Base-by-base conservation (phyloP, 2,329 filamentous ascomycete species). In the Clarireedia sp. region DNA sequence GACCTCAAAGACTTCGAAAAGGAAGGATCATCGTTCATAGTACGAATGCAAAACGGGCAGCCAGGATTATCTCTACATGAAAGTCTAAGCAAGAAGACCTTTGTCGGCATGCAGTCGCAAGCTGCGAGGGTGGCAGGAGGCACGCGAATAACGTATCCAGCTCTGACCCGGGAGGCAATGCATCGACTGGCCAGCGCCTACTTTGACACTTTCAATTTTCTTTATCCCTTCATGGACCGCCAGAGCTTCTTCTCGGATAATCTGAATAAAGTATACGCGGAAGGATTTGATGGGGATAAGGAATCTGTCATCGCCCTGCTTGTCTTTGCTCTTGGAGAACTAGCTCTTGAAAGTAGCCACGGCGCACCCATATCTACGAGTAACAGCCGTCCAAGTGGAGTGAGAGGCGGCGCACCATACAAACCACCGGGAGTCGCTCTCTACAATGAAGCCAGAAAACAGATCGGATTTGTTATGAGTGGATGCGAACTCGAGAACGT, bases 361-460 rank as follows among this genome's bases (percentile, higher is more conserved):
- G 78, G 77, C 14, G 65, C 68, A 16, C 74, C 80, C 3, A 68
- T 79, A 41, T 69, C 71, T 47, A 63, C 68, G 5, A 68, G 73
- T 51, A 72, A 76, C 40, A 73, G 74, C 12, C 71, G 72, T 1
- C 66, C 72, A 1, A 80, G 79, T 61, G 79, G 79, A 2, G 69
- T 82, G 23, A 74, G 75, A 41, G 80, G 79, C 12, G 78, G 79
- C 1, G 73, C 74, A 2, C 70, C 73, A 14, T 36, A 24, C 6
- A 71, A 70, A 17, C 81, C 81, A 2, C 81, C 82, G 0, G 82
- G 82, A 0, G 65, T 85, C 2, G 73, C 73, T 1, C 73, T 82
- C 37, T 85, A 84, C 68, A 85, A 85, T 59, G 81, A 84, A 66
- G 82, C 80, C 16, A 73, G 81, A 50, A 76, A 75, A 56, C 72